Evolutionary conservation across 2,329 filamentous ascomycete genomes (phyloP).

Genomic region (Alternaria incomplexa): DNA sequence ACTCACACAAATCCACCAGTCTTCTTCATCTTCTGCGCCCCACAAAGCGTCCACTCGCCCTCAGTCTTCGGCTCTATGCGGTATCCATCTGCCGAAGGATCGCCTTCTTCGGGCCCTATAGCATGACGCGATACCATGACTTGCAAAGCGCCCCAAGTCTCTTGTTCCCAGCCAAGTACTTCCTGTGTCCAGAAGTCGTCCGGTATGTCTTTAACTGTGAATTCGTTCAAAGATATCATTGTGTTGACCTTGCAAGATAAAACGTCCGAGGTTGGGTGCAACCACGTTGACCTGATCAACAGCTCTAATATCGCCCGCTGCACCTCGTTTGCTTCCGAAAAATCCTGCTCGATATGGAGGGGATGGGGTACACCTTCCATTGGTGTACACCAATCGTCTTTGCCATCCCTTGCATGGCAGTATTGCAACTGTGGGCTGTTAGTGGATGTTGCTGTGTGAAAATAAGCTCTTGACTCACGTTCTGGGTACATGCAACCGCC

Average conservation of each 20-base stretch:
- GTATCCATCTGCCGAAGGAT: neutral
- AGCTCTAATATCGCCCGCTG: neutral
- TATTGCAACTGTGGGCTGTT: neutral
- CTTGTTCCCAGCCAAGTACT: constrained; percentile 23
- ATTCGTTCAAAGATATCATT: constrained; percentile 3
- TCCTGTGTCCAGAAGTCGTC: constrained; percentile 29
- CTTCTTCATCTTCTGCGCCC: constrained; percentile 21
- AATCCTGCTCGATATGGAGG: neutral
- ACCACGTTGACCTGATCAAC: neutral
- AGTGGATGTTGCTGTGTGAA: neutral
- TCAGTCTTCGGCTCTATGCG: too few species aligned
- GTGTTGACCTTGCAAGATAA: neutral
- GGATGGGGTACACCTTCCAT: neutral
- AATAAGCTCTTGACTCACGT: neutral
- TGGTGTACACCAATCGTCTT: neutral
- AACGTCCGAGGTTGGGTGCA: neutral
- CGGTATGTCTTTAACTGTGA: constrained; percentile 11
- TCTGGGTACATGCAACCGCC: neutral
- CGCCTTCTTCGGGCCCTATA: neutral
- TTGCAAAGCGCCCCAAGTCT: constrained; percentile 20
- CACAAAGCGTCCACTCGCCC: constrained; percentile 20
- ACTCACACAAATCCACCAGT: constrained; percentile 27
- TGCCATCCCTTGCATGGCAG: neutral
- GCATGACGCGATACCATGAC: constrained; percentile 16
- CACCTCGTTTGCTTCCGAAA: neutral